Evolutionary conservation across 2,329 filamentous ascomycete species (phyloP).

Genomic region (Scedosporium dehoogii): DNA sequence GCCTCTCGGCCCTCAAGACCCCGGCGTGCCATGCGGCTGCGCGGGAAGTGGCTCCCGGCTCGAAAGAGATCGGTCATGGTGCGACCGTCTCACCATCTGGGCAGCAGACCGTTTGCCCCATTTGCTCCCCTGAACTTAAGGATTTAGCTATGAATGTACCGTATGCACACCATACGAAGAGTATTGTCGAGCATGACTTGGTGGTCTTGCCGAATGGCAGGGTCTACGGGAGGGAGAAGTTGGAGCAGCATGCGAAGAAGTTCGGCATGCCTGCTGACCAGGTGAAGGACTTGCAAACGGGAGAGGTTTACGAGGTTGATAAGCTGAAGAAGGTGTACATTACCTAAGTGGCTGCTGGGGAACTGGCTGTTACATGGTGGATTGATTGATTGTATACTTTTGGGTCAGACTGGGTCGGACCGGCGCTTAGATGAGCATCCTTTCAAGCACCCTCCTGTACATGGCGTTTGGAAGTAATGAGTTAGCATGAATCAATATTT

Average conservation of each 20-base stretch:
- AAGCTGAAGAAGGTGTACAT: constrained; percentile 85
- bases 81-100: constrained; percentile 4
- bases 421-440: no score
- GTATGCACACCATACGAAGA: constrained; percentile 92
- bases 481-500: no score
- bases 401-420: background rate
- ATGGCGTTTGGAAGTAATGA: no score
- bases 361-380: no score
- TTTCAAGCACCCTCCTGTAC: no score
- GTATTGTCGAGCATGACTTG: constrained; percentile 79
- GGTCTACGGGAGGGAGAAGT: constrained; percentile 67
- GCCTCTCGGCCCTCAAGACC: constrained; percentile 90
- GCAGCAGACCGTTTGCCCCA: constrained; percentile 61
- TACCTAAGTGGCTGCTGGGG: constrained; percentile 37
- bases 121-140: constrained; percentile 92
- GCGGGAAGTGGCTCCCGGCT: constrained; percentile 10
- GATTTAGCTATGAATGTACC: constrained; percentile 80
- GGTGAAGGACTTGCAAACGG: constrained; percentile 71
- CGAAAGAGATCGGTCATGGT: constrained; percentile 6
- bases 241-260: constrained; percentile 72
- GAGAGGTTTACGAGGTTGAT: constrained; percentile 51
- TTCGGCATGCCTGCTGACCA: constrained; percentile 55
- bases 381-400: background rate
- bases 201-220: constrained; percentile 79
- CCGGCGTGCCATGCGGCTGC: constrained; percentile 63